These are phyloP conservation scores for Lepidium aucheri DNA, from an alignment of 345 rosid species.

Conservation along the genomic window DNA sequence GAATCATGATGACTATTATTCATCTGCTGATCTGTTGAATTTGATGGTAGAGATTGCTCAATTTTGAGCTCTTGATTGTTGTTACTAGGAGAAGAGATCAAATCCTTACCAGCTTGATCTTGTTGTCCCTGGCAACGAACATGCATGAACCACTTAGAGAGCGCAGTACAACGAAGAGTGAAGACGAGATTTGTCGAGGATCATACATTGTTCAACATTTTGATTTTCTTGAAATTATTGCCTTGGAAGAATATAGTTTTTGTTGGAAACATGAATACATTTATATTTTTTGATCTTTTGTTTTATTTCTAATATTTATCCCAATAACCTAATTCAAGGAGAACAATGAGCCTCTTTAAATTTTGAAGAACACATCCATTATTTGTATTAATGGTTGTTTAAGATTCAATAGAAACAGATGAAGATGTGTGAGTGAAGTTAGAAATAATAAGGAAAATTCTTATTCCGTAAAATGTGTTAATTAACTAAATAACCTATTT, in stretches of 20 bases:
- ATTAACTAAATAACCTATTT: background rate
- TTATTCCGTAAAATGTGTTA: background rate
- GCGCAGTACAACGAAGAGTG: too few species aligned
- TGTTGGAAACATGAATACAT: slow-evolving; percentile 30
- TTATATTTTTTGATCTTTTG: slow-evolving; percentile 50
- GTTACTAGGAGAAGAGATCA: slow-evolving; percentile 20
- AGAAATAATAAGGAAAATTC: background rate
- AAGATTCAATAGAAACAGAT: background rate
- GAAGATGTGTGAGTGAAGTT: background rate
- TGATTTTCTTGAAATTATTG: slow-evolving; percentile 49
- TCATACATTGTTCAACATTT: slow-evolving; percentile 43
- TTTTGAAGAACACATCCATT: slow-evolving; percentile 68
- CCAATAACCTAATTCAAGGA: slow-evolving; percentile 59
- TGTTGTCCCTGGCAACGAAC: too few species aligned
- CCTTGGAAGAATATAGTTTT: slow-evolving; percentile 48
- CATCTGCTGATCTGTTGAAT: slow-evolving; percentile 20
- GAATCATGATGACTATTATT: slow-evolving; percentile 18
- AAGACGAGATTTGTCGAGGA: slow-evolving; percentile 53
- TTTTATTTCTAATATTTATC: slow-evolving; percentile 68
- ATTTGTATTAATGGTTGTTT: background rate
- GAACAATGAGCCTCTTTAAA: slow-evolving; percentile 40
- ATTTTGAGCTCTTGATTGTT: slow-evolving; percentile 14
- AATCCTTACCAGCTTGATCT: too few species aligned
- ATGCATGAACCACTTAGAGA: too few species aligned
- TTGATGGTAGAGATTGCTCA: slow-evolving; percentile 26